Evolutionary conservation across 768 basidiomycete genomes (phyloP).

Genomic region (Naganishia onofrii): DNA sequence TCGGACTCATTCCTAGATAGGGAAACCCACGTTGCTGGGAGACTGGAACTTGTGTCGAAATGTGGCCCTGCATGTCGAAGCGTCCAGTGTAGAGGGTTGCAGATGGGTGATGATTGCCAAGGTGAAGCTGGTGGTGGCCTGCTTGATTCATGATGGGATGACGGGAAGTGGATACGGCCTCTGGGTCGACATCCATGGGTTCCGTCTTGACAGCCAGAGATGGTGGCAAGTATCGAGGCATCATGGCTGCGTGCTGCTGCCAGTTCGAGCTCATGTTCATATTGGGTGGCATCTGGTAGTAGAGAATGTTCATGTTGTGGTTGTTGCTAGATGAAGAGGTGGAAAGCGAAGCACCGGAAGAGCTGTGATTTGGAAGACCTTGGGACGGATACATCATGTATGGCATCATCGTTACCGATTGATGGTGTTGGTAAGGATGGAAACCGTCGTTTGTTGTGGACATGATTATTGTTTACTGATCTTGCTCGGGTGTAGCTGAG

Average conservation of each 20-base stretch:
- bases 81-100: neutral
- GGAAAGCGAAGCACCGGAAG: neutral
- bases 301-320: neutral
- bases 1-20: neutral
- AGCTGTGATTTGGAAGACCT: neutral
- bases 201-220: neutral
- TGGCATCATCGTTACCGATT: neutral
- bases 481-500: neutral
- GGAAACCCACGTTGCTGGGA: neutral
- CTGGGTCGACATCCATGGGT: constrained; percentile 1
- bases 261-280: neutral
- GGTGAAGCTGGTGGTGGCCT: neutral
- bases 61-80: neutral
- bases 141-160: neutral
- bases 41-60: neutral
- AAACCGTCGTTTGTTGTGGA: neutral
- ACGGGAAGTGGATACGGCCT: neutral
- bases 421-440: neutral
- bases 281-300: neutral
- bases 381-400: neutral
- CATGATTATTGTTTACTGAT: neutral
- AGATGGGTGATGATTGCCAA: neutral
- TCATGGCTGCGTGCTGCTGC: neutral
- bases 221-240: neutral
- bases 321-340: neutral